A percentile compares a stretch with the other conserved stretches of the same genome.
phyloP scores from a whole-genome alignment of 495 filamentous ascomycete genomes.

The Lineolata rhizophorae region DNA sequence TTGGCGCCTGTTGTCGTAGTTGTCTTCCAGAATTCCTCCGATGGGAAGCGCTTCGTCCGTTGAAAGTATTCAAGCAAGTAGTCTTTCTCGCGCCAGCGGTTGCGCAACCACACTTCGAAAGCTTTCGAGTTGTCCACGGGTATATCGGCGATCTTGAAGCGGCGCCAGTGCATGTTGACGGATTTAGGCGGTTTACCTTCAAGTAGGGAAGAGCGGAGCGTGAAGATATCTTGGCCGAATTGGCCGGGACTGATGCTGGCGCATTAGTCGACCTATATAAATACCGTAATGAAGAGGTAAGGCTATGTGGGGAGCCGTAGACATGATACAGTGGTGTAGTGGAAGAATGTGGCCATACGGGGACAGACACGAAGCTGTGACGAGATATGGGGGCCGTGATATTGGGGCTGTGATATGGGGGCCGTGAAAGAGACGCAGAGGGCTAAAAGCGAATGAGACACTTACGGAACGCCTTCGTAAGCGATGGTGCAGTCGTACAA shows the following conservation, averaged over 20 bases:
- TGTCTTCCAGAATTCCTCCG: constrained; percentile 27
- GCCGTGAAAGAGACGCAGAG: too few species aligned
- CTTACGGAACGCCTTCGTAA: constrained; percentile 62
- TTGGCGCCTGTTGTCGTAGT: constrained; percentile 15
- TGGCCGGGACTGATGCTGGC: constrained; percentile 33
- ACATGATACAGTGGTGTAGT: too few species aligned
- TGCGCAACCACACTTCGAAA: constrained; percentile 53
- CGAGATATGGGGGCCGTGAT: too few species aligned
- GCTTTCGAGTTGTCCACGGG: constrained; percentile 36
- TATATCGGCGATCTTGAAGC: constrained; percentile 42
- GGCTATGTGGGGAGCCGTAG: too few species aligned
- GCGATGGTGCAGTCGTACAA: constrained; percentile 74
- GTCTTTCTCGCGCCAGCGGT: constrained; percentile 67
- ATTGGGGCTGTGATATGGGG: too few species aligned
- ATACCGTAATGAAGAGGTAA: too few species aligned
- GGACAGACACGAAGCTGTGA: too few species aligned
- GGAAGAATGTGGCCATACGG: too few species aligned
- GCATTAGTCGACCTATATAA: constrained; percentile 1
- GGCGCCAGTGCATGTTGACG: constrained; percentile 69
- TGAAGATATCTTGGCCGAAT: constrained; percentile 60
- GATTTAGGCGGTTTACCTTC: constrained; percentile 60
- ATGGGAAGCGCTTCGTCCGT: constrained; percentile 47
- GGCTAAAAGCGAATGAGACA: constrained; percentile 8
- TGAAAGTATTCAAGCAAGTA: constrained; percentile 48
- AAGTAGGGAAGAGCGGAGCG: constrained; percentile 48